Evolutionary conservation across 1,284 basidiomycete genomes (phyloP).

Genomic region (Microbotryum saponariae): DNA sequence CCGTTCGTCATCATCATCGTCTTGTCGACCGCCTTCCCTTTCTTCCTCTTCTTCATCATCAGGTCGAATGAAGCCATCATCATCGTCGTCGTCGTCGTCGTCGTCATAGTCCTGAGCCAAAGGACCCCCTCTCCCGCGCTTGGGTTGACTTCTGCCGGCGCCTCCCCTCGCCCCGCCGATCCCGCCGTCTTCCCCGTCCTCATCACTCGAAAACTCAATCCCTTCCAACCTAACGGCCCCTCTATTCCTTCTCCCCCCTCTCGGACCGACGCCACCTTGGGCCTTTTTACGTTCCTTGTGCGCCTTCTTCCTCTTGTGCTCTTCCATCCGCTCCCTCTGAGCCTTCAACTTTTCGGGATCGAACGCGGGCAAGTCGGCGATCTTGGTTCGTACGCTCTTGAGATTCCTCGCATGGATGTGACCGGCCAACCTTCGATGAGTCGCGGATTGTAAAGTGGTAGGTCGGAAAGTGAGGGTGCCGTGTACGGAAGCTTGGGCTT

Average conservation of each 20-base stretch:
- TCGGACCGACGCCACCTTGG: slow-evolving; percentile 11
- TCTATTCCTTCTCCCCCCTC: slow-evolving; percentile 18
- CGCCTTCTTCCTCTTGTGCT: slow-evolving; percentile 37
- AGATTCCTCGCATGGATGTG: slow-evolving; percentile 75
- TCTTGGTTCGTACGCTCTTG: slow-evolving; percentile 66
- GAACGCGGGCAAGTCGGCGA: slow-evolving; percentile 56
- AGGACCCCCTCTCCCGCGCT: slow-evolving; percentile 18
- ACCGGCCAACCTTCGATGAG: slow-evolving; percentile 77
- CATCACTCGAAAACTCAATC: slow-evolving; percentile 6
- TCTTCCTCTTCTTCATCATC: slow-evolving; percentile 7
- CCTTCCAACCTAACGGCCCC: slow-evolving; percentile 32
- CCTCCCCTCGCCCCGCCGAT: slow-evolving; percentile 18
- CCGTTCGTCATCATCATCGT: slow-evolving; percentile 19
- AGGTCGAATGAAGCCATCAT: slow-evolving; percentile 24
- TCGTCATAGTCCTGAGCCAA: slow-evolving; percentile 22
- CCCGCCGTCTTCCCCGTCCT: slow-evolving; percentile 9
- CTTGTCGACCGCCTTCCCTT: slow-evolving; percentile 16
- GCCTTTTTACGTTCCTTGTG: slow-evolving; percentile 23
- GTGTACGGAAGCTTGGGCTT: slow-evolving; percentile 72
- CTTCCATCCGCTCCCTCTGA: slow-evolving; percentile 35
- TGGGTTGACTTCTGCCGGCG: slow-evolving; percentile 25
- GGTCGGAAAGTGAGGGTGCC: slow-evolving; percentile 77
- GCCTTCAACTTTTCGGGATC: slow-evolving; percentile 32
- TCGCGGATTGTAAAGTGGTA: slow-evolving; percentile 79
- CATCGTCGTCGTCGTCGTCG: slow-evolving; percentile 22